Evolutionary conservation across 768 basidiomycete species (phyloP).

Genomic region (Dioszegia hungarica): DNA sequence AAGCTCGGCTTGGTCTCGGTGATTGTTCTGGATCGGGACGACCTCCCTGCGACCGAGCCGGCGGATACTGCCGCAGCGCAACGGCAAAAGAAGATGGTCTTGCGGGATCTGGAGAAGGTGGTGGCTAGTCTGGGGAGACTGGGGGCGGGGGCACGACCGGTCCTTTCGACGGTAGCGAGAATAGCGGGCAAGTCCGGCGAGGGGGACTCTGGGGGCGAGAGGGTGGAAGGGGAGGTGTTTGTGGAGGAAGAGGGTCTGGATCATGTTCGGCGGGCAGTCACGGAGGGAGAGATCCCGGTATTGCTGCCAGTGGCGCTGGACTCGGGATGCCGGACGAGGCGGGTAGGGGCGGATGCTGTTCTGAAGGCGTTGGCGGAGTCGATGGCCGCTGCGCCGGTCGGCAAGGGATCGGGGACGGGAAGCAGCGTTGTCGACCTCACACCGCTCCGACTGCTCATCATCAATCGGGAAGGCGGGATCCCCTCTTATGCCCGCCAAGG

Average conservation of each 20-base stretch:
- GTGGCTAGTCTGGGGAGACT: constrained; percentile 75
- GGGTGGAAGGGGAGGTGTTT: constrained; percentile 46
- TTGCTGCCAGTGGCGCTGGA: constrained; percentile 89
- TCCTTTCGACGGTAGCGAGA: constrained; percentile 69
- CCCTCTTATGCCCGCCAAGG: constrained; percentile 95
- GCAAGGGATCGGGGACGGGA: constrained; percentile 43
- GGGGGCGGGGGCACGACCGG: constrained; percentile 79
- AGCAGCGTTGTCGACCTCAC: constrained; percentile 63
- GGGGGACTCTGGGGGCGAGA: constrained; percentile 47
- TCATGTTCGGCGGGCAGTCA: constrained; percentile 79
- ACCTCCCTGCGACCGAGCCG: constrained; percentile 51
- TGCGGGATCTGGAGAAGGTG: constrained; percentile 80
- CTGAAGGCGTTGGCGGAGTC: constrained; percentile 79
- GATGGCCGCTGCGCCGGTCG: constrained; percentile 60
- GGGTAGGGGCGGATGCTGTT: constrained; percentile 81
- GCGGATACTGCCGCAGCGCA: constrained; percentile 23
- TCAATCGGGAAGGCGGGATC: constrained; percentile 91
- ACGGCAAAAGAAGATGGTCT: constrained; percentile 31
- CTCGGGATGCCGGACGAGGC: constrained; percentile 77
- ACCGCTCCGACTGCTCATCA: constrained; percentile 92
- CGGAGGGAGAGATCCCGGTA: constrained; percentile 92
- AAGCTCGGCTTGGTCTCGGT: constrained; percentile 93
- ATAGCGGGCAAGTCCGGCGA: constrained; percentile 47
- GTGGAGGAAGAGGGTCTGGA: constrained; percentile 73
- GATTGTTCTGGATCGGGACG: constrained; percentile 88